Evolutionary conservation across 148 eudicot genomes (phyloP).

Genomic region (Dysphania ambrosioides): DNA sequence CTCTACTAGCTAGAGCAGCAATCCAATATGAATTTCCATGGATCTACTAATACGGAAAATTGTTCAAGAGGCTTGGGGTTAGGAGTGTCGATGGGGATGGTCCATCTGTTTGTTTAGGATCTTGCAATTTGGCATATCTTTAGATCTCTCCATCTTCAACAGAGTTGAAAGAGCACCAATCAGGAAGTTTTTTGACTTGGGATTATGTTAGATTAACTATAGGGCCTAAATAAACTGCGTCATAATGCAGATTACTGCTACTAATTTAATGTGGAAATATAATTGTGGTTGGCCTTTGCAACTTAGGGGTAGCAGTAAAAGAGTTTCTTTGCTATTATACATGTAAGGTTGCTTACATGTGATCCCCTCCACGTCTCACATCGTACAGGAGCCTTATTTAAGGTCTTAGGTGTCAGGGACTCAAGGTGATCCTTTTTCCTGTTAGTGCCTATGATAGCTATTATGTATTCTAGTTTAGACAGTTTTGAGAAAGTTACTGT

Average conservation of each 20-base stretch:
- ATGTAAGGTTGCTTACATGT: neutral
- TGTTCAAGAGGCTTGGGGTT: neutral
- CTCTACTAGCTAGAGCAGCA: neutral
- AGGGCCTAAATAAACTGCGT: neutral
- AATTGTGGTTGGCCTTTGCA: neutral
- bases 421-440: too few relatives aligned
- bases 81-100: neutral
- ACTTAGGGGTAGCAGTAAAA: neutral
- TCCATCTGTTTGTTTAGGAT: neutral
- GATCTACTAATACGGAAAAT: neutral
- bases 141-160: neutral
- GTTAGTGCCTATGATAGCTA: too few relatives aligned
- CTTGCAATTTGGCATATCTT: neutral
- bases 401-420: too few relatives aligned
- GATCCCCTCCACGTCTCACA: neutral
- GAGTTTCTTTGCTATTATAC: neutral
- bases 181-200: neutral
- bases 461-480: too few relatives aligned
- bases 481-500: too few relatives aligned
- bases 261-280: neutral
- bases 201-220: neutral
- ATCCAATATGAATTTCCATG: neutral
- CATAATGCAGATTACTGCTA: neutral
- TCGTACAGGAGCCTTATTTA: too few relatives aligned
- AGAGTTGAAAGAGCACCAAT: neutral